Evolutionary conservation across 805 yeast species (phyloP).

Genomic region (Ogataea wickerhamii): DNA sequence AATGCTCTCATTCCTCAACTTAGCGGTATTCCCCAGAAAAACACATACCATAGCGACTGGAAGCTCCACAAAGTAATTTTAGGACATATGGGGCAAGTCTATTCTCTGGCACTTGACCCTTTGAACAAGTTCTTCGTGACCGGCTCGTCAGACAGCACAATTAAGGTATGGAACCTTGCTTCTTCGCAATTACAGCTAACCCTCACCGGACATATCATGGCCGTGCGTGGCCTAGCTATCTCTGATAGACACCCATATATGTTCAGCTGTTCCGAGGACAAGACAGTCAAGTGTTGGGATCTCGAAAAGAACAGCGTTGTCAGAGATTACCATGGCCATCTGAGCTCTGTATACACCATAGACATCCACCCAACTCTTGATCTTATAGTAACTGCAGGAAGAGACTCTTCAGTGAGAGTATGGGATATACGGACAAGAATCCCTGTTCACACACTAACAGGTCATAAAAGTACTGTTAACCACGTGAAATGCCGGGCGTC

Average conservation of each 20-base stretch:
- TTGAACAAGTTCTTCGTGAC: constrained; percentile 88
- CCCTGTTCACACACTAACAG: constrained; percentile 72
- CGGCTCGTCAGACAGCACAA: constrained; percentile 84
- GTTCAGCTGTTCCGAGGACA: constrained; percentile 92
- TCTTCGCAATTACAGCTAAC: constrained; percentile 66
- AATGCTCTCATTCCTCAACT: constrained; percentile 23
- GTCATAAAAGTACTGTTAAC: constrained; percentile 76
- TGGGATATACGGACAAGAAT: constrained; percentile 90
- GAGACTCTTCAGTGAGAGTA: constrained; percentile 80
- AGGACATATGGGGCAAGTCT: constrained; percentile 93
- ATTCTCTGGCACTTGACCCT: constrained; percentile 79
- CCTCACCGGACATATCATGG: constrained; percentile 87
- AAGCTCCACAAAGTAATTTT: constrained; percentile 66
- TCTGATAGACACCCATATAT: constrained; percentile 80
- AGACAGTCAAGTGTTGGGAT: constrained; percentile 93
- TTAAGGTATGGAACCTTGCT: constrained; percentile 89
- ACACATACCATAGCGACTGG: constrained; percentile 61
- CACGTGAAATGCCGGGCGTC: constrained; percentile 61
- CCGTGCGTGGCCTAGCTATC: constrained; percentile 71
- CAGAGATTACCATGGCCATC: constrained; percentile 90
- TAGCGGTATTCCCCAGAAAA: constrained; percentile 8
- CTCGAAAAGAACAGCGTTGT: constrained; percentile 78
- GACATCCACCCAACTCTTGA: constrained; percentile 87
- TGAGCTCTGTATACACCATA: constrained; percentile 81
- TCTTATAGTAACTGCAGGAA: constrained; percentile 78